These are phyloP conservation scores for Setomelanomma holmii DNA, from an alignment of 2,329 filamentous ascomycete genomes.

Conservation along the genomic window DNA sequence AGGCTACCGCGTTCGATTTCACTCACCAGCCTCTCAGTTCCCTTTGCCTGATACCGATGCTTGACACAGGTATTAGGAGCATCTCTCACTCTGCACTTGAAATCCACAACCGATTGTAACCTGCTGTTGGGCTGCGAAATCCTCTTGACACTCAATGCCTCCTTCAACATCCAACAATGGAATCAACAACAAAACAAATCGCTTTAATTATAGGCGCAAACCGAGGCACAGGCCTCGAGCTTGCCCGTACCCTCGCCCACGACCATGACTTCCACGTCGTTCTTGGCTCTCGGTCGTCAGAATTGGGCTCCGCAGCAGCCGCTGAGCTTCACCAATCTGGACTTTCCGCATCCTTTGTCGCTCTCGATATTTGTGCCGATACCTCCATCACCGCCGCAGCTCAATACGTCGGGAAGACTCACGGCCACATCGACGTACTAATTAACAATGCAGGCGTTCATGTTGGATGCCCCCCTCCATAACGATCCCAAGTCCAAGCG, in stretches of 20 bases:
- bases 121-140: too few relatives aligned
- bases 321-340: slow-evolving; percentile 8
- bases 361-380: slow-evolving; percentile 9
- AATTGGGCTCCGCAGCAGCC: slow-evolving; percentile 6
- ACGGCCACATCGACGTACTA: background rate
- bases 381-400: background rate
- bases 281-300: slow-evolving; percentile 15
- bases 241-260: slow-evolving; percentile 15
- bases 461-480: background rate
- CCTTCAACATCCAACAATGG: too few relatives aligned
- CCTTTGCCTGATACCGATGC: too few relatives aligned
- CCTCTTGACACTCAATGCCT: too few relatives aligned
- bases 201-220: slow-evolving; percentile 27
- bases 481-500: background rate
- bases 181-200: slow-evolving; percentile 5
- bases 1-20: background rate
- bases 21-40: too few relatives aligned
- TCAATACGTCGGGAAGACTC: background rate
- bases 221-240: slow-evolving; percentile 19
- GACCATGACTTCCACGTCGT: slow-evolving; percentile 24
- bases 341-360: slow-evolving; percentile 23
- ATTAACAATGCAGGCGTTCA: background rate
- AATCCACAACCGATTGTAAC: too few relatives aligned
- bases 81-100: too few relatives aligned
- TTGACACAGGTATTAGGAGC: too few relatives aligned